Evolutionary conservation across 2,329 filamentous ascomycete species (phyloP).

Genomic region (Ambrosiella xylebori): DNA sequence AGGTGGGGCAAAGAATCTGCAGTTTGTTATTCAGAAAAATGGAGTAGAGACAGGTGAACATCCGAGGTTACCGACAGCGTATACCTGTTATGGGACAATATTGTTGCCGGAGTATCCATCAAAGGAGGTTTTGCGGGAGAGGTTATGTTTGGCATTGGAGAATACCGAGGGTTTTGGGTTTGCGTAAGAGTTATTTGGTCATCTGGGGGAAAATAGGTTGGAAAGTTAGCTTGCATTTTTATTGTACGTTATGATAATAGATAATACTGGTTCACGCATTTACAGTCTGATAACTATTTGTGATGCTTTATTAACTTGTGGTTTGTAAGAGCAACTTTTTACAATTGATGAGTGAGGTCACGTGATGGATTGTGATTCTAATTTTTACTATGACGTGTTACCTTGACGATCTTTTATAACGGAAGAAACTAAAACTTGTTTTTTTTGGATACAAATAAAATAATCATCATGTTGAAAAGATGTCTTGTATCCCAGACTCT

Average conservation of each 20-base stretch:
- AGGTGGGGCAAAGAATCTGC: slow-evolving; percentile 63
- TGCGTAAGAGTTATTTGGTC: slow-evolving; percentile 29
- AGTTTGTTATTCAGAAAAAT: slow-evolving; percentile 70
- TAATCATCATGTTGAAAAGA: too few species aligned
- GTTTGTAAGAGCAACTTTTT: neutral
- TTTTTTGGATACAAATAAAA: too few species aligned
- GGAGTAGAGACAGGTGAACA: slow-evolving; percentile 39
- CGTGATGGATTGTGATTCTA: neutral
- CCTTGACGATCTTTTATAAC: neutral
- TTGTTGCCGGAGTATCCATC: slow-evolving; percentile 68
- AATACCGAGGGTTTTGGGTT: slow-evolving; percentile 83
- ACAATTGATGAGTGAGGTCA: neutral
- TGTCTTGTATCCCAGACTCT: too few species aligned
- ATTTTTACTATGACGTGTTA: neutral
- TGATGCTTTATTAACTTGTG: too few species aligned
- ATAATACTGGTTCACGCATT: neutral
- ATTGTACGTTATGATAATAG: neutral
- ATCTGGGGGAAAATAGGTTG: neutral
- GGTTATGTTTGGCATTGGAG: slow-evolving; percentile 69
- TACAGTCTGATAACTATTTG: too few species aligned
- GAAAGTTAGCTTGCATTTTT: neutral
- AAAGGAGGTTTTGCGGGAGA: slow-evolving; percentile 51
- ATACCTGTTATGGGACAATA: slow-evolving; percentile 85
- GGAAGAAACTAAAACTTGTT: too few species aligned
- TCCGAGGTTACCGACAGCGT: slow-evolving; percentile 60